Percentiles rank a stretch among this genome's conserved stretches.
Conservation (phyloP, 306 rosid genomes). For the Acacia acuminata region DNA sequence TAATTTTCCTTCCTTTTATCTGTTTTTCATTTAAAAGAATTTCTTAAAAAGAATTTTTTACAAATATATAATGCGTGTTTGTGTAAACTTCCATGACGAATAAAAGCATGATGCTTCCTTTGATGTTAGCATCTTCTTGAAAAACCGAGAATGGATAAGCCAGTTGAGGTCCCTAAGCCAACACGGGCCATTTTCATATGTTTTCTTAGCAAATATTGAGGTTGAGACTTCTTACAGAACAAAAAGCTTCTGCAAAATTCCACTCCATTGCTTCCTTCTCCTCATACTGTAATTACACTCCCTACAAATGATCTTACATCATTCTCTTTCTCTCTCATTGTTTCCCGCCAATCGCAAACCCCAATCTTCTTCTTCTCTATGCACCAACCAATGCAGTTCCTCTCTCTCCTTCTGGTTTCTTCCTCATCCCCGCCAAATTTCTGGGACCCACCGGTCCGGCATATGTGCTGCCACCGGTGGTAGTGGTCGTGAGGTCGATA, state of each 20-base stretch:
- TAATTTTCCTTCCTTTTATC: too few relatives aligned
- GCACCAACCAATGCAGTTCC: neutral
- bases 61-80: too few relatives aligned
- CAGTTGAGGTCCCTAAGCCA: slow-evolving; percentile 3
- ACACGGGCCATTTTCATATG: neutral
- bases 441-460: slow-evolving; percentile 19
- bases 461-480: slow-evolving; percentile 22
- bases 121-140: neutral
- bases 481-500: slow-evolving; percentile 32
- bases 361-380: slow-evolving; percentile 7
- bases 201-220: neutral
- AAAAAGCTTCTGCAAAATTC: neutral
- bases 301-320: slow-evolving; percentile 32
- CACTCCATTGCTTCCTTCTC: neutral
- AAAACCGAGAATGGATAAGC: slow-evolving; percentile 3
- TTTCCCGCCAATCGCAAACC: slow-evolving; percentile 35
- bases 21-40: too few relatives aligned
- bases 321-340: slow-evolving; percentile 39
- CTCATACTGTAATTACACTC: neutral
- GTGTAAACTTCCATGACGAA: neutral
- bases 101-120: neutral
- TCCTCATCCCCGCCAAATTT: neutral
- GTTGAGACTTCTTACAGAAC: neutral
- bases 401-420: slow-evolving; percentile 14
- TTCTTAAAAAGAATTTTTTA: too few relatives aligned